Percentiles rank a stretch among this genome's conserved stretches.
These are phyloP conservation scores for Penicillium ucsense DNA, from an alignment of 495 filamentous ascomycete species.

Conservation along the genomic window DNA sequence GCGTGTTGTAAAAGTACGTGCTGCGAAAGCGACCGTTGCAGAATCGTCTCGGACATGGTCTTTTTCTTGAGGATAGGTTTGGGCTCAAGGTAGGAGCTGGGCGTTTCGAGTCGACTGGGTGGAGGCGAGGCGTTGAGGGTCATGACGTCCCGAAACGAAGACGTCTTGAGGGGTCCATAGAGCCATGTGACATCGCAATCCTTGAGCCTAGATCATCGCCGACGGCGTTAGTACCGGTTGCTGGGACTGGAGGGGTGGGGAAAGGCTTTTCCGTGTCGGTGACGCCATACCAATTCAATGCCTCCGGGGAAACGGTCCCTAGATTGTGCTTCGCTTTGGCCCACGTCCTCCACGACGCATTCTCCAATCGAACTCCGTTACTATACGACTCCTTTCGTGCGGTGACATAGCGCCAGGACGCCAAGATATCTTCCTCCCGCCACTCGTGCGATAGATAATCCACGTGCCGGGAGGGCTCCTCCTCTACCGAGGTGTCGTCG, in stretches of 20 bases:
- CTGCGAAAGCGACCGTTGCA: constrained; percentile 81
- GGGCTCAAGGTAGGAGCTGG: constrained; percentile 69
- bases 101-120: constrained; percentile 59
- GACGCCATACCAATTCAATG: constrained; percentile 67
- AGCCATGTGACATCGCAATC: constrained; percentile 97
- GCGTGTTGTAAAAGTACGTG: constrained; percentile 91
- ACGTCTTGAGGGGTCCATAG: constrained; percentile 83
- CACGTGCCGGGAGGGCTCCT: constrained; percentile 80
- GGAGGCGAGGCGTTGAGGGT: constrained; percentile 40
- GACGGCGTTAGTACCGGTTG: background rate
- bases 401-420: constrained; percentile 90
- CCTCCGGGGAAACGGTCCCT: constrained; percentile 79
- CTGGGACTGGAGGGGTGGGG: background rate
- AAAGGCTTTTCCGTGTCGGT: background rate
- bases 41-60: constrained; percentile 89
- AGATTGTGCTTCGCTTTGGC: constrained; percentile 78
- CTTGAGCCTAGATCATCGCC: constrained; percentile 59
- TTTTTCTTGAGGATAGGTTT: constrained; percentile 97
- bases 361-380: constrained; percentile 77
- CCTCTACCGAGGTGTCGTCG: constrained; percentile 72
- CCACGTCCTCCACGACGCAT: constrained; percentile 98
- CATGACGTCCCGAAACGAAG: constrained; percentile 27
- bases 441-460: constrained; percentile 95
- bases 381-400: constrained; percentile 65
- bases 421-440: constrained; percentile 96